Evolutionary conservation across 1,139 yeast species (phyloP).

Genomic region (Arxiozyma heterogenica): DNA sequence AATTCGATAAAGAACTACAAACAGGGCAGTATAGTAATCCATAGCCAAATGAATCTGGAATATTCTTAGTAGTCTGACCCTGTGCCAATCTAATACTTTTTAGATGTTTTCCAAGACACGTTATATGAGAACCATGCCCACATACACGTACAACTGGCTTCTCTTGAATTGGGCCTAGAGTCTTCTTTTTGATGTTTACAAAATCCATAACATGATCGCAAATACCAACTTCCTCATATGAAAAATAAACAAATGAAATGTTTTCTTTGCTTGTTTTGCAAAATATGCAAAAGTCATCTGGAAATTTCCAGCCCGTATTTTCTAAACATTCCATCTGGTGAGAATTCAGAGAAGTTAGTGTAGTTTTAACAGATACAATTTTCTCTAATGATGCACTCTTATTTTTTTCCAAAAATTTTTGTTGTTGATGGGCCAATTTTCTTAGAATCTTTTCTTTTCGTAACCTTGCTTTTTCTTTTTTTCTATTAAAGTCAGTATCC

Average conservation of each 20-base stretch:
- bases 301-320: slow-evolving; percentile 51
- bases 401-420: slow-evolving; percentile 52
- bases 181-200: background rate
- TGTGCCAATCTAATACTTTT: slow-evolving; percentile 46
- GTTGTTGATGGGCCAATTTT: slow-evolving; percentile 70
- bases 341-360: slow-evolving; percentile 33
- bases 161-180: slow-evolving; percentile 3
- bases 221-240: slow-evolving; percentile 24
- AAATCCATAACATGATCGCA: slow-evolving; percentile 18
- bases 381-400: slow-evolving; percentile 30
- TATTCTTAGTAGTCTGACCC: slow-evolving; percentile 69
- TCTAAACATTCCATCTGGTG: slow-evolving; percentile 29
- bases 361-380: slow-evolving; percentile 15
- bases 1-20: slow-evolving; percentile 78
- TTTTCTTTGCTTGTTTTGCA: slow-evolving; percentile 76
- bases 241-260: slow-evolving; percentile 52
- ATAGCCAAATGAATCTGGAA: slow-evolving; percentile 64
- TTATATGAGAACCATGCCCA: slow-evolving; percentile 85
- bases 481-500: slow-evolving; percentile 44
- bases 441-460: slow-evolving; percentile 68
- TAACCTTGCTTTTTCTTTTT: slow-evolving; percentile 60
- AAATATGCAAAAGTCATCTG: slow-evolving; percentile 73
- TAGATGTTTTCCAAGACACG: slow-evolving; percentile 61
- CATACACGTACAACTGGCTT: slow-evolving; percentile 63
- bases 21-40: slow-evolving; percentile 82